Conservation (phyloP, 805 yeast genomes). For the Diddensiella santjacobensis region DNA sequence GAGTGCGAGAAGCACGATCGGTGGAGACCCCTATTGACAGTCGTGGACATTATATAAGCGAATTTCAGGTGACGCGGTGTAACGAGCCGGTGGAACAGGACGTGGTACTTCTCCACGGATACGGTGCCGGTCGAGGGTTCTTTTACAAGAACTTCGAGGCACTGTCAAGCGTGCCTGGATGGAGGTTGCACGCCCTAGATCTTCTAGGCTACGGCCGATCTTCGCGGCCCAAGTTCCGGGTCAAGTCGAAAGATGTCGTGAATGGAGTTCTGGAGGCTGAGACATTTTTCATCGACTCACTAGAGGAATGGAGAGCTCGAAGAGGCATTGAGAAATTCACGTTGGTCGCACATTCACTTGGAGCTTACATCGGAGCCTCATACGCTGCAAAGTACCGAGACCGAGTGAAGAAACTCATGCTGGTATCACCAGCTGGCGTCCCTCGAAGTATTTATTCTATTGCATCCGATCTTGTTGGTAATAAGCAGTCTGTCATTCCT, state of each 20-base stretch:
- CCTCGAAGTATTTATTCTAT: conserved; percentile 40
- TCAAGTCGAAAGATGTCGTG: conserved; percentile 26
- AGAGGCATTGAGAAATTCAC: conserved; percentile 51
- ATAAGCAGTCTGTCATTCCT: conserved; percentile 12
- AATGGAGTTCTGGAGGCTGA: conserved; percentile 48
- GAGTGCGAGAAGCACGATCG: conserved; percentile 18
- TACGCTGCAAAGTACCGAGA: conserved; percentile 61
- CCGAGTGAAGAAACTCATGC: conserved; percentile 59
- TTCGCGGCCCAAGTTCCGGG: conserved; percentile 57
- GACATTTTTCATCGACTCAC: conserved; percentile 59
- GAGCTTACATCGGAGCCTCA: conserved; percentile 74
- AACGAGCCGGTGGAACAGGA: conserved; percentile 29
- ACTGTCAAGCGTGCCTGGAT: conserved; percentile 39
- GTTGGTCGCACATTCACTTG: conserved; percentile 85
- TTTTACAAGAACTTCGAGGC: conserved; percentile 66
- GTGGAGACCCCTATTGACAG: conserved; percentile 50
- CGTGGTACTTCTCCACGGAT: conserved; percentile 82
- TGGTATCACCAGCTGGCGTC: conserved; percentile 90
- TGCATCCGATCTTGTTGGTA: conserved; percentile 19
- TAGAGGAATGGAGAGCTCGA: conserved; percentile 56
- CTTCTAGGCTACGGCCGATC: conserved; percentile 88
- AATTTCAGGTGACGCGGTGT: conserved; percentile 50
- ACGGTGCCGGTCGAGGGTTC: conserved; percentile 86
- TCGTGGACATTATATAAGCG: conserved; percentile 58
- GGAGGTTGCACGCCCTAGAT: conserved; percentile 85